Conservation (phyloP, 2,329 filamentous ascomycete genomes). For the Microdochium paspali region DNA sequence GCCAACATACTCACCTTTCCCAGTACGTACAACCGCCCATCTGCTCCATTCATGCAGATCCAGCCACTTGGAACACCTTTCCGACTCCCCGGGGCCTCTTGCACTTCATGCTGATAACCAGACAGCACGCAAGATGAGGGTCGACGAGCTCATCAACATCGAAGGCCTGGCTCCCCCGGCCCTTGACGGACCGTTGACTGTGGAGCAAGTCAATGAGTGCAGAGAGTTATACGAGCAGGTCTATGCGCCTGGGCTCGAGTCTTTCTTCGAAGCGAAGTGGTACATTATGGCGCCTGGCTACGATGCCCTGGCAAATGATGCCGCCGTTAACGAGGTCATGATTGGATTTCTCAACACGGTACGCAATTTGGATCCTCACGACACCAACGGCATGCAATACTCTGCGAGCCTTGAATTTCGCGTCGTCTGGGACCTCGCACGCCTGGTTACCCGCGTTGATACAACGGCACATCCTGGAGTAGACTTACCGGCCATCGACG, state of each 20-base stretch:
- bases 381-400: constrained; percentile 41
- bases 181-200: constrained; percentile 39
- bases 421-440: constrained; percentile 51
- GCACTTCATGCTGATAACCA: background rate
- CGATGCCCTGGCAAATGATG: constrained; percentile 39
- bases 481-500: constrained; percentile 41
- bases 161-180: constrained; percentile 51
- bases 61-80: background rate
- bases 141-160: constrained; percentile 61
- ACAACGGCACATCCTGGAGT: constrained; percentile 22
- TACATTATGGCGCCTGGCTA: constrained; percentile 45
- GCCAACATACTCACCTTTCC: background rate
- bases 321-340: constrained; percentile 55
- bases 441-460: constrained; percentile 29
- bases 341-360: constrained; percentile 52
- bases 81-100: background rate
- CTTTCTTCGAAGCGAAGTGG: constrained; percentile 77
- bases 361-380: constrained; percentile 36
- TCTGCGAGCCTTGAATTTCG: constrained; percentile 46
- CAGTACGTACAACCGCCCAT: background rate
- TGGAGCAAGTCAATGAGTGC: constrained; percentile 53
- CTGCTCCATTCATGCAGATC: background rate
- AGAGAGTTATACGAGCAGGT: constrained; percentile 64
- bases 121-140: constrained; percentile 43
- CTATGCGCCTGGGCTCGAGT: constrained; percentile 65